Base-by-base conservation (phyloP, 176 grass and related monocot species). In the Tillandsia fasciculata region DNA sequence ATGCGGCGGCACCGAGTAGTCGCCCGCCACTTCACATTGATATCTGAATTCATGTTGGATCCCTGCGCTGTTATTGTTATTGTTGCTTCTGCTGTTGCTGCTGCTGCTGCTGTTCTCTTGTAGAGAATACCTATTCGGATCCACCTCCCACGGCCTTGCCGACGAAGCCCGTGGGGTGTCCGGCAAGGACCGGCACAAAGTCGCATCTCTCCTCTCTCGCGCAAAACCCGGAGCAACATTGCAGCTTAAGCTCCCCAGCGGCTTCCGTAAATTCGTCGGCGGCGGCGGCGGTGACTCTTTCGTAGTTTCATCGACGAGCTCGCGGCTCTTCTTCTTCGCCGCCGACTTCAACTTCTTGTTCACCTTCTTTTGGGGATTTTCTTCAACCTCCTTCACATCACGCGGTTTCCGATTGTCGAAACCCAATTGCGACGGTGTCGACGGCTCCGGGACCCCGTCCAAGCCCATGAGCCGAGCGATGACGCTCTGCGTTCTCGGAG, bases 401-500 rank as follows among this genome's bases (percentile, higher is more conserved):
- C 47, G 20, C 47, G 42, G 48, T 23, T 49, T 79, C 65, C 65
- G 69, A 18, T 8, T 24, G 71, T 77, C 71, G 29, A 8, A 58
- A 26, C 65, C 69, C 29, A 48, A 49, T 1, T 83, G 72, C 5
- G 83, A 73, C 1, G 87, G 78, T 26, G 81, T 54, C 24, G 80
- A 14, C 2, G 77, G 47, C 15, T 92, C 77, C 1, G 91, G 91
- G 14, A 95, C 77, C 54, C 81, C 87, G 63, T 90, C 84, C 74
- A 95, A 77, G 69, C 87, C 91, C 91, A 95, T 95, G 67, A 95
- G 85, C 0, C 91, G 84, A 18, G 91, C 91, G 12, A 90, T 84
- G 49, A 95, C 78, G 78, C 91, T 78, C 11, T 87, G 91, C 54
- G 87, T 95, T 22, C 91, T 65, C 3, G 91, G 91, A 49, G 91